Conservation (phyloP, 2,329 filamentous ascomycete genomes). For the Microsporum audouinii region DNA sequence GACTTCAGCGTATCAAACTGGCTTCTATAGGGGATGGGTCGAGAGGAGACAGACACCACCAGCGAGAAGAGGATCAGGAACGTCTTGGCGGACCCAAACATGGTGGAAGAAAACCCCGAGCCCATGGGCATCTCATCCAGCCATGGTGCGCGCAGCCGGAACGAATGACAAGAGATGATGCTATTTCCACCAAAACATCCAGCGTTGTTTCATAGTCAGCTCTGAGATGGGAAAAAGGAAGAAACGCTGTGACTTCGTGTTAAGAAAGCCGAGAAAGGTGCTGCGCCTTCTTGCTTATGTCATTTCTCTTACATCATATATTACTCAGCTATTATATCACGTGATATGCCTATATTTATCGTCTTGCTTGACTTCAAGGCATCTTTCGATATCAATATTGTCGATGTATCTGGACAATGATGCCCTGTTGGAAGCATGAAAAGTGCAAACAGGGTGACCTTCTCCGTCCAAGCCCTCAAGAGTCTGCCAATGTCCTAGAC, state of each 20-base stretch:
- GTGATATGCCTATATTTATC: background rate
- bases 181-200: background rate
- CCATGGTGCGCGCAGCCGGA: constrained; percentile 4
- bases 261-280: background rate
- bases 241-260: background rate
- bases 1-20: background rate
- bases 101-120: constrained; percentile 4
- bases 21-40: constrained; percentile 1
- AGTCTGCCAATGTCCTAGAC: constrained; percentile 4
- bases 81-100: constrained; percentile 13
- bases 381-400: background rate
- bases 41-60: constrained; percentile 3
- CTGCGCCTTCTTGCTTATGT: background rate
- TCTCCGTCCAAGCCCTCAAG: constrained; percentile 7
- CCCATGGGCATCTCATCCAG: constrained; percentile 8
- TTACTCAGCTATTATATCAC: background rate
- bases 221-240: background rate
- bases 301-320: background rate
- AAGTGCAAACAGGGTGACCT: background rate
- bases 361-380: too few species aligned
- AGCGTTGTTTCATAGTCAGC: background rate
- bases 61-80: constrained; percentile 6
- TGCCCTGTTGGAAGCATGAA: background rate
- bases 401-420: background rate
- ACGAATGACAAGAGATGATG: background rate